phyloP scores from a whole-genome alignment of 768 basidiomycete species.

The Auriscalpium vulgare region DNA sequence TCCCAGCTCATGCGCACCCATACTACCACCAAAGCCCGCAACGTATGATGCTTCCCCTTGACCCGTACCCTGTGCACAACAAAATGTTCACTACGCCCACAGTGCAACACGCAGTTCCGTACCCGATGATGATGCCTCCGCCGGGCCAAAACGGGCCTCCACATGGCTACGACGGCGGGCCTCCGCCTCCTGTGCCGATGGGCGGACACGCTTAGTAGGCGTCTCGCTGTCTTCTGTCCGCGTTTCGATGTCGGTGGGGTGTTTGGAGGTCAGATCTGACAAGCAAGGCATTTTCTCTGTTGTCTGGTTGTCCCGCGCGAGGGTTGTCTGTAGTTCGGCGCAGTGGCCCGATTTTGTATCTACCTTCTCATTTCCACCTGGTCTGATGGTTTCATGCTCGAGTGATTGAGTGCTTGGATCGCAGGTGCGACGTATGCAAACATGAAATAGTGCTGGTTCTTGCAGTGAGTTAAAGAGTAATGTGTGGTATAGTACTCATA shows the following conservation, averaged over 20 bases:
- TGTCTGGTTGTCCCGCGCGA: conserved; percentile 5
- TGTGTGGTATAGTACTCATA: too few species aligned
- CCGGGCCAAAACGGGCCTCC: conserved; percentile 60
- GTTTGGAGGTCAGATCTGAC: not conserved
- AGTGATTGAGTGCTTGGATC: not conserved
- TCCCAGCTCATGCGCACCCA: conserved; percentile 78
- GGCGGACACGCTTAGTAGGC: conserved; percentile 55
- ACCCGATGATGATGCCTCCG: conserved; percentile 90
- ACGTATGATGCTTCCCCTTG: conserved; percentile 36
- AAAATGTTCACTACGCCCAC: conserved; percentile 25
- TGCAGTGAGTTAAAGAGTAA: too few species aligned
- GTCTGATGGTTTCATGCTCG: not conserved
- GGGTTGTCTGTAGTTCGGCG: not conserved
- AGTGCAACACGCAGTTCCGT: conserved; percentile 84
- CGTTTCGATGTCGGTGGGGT: not conserved
- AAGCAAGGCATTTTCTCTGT: conserved; percentile 5
- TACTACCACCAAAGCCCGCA: conserved; percentile 90
- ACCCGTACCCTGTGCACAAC: conserved; percentile 12
- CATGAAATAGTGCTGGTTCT: too few species aligned
- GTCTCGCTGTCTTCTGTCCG: conserved; percentile 3
- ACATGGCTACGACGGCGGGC: conserved; percentile 65
- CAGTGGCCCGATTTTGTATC: conserved; percentile 4
- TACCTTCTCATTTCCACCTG: conserved; percentile 7
- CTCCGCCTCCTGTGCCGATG: conserved; percentile 67
- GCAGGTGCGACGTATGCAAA: not conserved